Conservation (phyloP, 345 rosid genomes). For the Sonneratia caseolaris region DNA sequence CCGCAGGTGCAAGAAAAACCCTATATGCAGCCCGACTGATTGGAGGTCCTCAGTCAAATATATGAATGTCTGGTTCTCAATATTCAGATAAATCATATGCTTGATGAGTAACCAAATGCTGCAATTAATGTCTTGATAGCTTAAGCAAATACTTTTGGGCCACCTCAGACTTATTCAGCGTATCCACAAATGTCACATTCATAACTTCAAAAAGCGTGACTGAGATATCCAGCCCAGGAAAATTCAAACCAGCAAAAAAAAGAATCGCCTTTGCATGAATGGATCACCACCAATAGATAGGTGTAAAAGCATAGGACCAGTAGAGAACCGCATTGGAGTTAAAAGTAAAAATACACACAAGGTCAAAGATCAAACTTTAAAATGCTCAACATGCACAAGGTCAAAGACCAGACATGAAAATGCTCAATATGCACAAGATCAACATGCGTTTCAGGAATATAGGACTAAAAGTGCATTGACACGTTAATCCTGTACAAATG, state of each 20-base stretch:
- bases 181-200: neutral
- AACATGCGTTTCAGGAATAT: neutral
- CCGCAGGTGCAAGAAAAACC: neutral
- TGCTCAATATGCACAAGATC: neutral
- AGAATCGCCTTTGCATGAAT: neutral
- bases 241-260: neutral
- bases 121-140: neutral
- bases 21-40: neutral
- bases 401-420: neutral
- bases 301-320: neutral
- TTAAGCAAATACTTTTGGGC: neutral
- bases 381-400: neutral
- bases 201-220: neutral
- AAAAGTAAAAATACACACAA: neutral
- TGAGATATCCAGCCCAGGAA: neutral
- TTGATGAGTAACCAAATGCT: neutral
- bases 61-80: neutral
- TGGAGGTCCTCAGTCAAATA: neutral
- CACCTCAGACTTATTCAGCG: neutral
- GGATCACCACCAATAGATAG: neutral
- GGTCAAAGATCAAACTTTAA: neutral
- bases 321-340: neutral
- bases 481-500: neutral
- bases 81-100: neutral
- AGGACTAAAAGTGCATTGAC: neutral